These are phyloP conservation scores for Davidsoniella eucalypti DNA, from an alignment of 2,329 filamentous ascomycete species.

Conservation along the genomic window DNA sequence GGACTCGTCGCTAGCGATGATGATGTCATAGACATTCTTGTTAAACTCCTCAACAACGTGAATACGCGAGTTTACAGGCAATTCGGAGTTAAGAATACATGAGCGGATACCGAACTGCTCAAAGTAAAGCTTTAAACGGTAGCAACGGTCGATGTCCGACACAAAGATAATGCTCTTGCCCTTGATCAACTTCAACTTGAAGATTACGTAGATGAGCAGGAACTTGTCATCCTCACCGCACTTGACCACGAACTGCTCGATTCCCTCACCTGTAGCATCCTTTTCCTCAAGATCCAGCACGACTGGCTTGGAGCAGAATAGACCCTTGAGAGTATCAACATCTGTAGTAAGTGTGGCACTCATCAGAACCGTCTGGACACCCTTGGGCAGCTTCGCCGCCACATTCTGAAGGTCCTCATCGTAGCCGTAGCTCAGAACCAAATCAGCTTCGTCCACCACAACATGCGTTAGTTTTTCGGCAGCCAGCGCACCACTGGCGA, in stretches of 20 bases:
- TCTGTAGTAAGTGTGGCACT: conserved; percentile 84
- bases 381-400: conserved; percentile 61
- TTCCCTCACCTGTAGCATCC: conserved; percentile 56
- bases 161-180: conserved; percentile 67
- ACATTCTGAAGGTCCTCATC: conserved; percentile 76
- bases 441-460: conserved; percentile 85
- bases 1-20: conserved; percentile 87
- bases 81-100: conserved; percentile 83
- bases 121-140: conserved; percentile 83
- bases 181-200: conserved; percentile 67
- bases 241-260: conserved; percentile 80
- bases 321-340: conserved; percentile 64
- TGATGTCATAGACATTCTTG: conserved; percentile 89
- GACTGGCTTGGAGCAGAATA: conserved; percentile 71
- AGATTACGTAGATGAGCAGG: conserved; percentile 45
- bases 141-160: conserved; percentile 71
- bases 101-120: conserved; percentile 94
- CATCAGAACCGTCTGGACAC: conserved; percentile 82
- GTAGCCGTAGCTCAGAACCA: conserved; percentile 88
- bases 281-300: conserved; percentile 64
- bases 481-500: conserved; percentile 46
- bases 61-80: conserved; percentile 81
- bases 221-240: conserved; percentile 97
- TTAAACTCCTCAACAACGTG: conserved; percentile 98
- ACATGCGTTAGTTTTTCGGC: conserved; percentile 57